These are phyloP conservation scores for Cladosporium colombiae DNA, from an alignment of 2,329 filamentous ascomycete species.

Conservation along the genomic window DNA sequence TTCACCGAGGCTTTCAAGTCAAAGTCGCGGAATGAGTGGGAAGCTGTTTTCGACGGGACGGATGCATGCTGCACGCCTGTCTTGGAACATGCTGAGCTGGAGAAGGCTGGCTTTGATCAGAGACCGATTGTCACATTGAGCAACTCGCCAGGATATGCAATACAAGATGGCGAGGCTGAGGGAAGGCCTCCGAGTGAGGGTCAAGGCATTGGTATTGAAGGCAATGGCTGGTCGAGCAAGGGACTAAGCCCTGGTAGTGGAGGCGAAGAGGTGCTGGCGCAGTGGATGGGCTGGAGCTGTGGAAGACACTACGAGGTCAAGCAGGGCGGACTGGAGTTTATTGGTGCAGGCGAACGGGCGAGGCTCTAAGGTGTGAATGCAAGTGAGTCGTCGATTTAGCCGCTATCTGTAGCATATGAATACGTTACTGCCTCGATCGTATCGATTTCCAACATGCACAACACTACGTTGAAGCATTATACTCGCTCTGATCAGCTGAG, in stretches of 20 bases:
- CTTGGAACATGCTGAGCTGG: slow-evolving; percentile 71
- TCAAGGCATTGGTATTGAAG: slow-evolving; percentile 65
- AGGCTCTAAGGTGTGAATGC: not conserved
- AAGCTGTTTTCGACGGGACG: slow-evolving; percentile 79
- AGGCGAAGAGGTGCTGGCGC: slow-evolving; percentile 66
- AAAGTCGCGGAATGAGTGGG: slow-evolving; percentile 78
- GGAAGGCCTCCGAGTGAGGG: slow-evolving; percentile 50
- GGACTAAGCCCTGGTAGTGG: slow-evolving; percentile 67
- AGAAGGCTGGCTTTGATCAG: slow-evolving; percentile 66
- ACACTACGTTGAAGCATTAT: not conserved
- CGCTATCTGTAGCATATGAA: not conserved
- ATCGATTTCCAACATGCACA: too few relatives aligned
- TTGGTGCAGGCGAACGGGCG: not conserved
- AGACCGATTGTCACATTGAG: slow-evolving; percentile 69
- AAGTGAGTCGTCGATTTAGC: not conserved
- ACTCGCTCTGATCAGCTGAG: not conserved
- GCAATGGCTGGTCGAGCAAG: slow-evolving; percentile 65
- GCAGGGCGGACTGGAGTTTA: slow-evolving; percentile 59
- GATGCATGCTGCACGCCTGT: slow-evolving; percentile 95
- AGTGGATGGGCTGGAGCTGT: slow-evolving; percentile 77
- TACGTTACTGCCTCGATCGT: too few relatives aligned
- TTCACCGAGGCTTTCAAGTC: slow-evolving; percentile 66
- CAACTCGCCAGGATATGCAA: slow-evolving; percentile 63
- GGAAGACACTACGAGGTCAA: slow-evolving; percentile 70
- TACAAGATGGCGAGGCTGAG: slow-evolving; percentile 52